Conservation (phyloP, 495 filamentous ascomycete species). For the Penicillium atrosanguineum region DNA sequence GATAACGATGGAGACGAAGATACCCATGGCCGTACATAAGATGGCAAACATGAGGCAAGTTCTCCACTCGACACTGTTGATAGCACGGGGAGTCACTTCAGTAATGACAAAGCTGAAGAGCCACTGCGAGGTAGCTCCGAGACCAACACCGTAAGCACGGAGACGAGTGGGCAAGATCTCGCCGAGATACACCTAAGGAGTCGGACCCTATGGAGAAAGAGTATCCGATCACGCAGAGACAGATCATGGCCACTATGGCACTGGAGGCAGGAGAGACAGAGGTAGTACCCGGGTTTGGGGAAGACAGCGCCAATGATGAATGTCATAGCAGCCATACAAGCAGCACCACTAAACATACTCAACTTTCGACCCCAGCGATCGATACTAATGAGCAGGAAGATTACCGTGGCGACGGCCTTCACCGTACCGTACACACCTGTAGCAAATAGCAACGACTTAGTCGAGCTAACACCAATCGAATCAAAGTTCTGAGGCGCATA, state of each 20-base stretch:
- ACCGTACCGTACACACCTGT: conserved; percentile 53
- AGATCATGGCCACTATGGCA: conserved; percentile 54
- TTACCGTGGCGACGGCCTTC: conserved; percentile 54
- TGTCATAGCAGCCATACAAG: conserved; percentile 66
- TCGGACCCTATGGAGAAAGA: conserved; percentile 42
- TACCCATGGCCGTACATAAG: conserved; percentile 40
- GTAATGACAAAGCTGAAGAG: conserved; percentile 47
- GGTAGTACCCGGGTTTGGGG: conserved; percentile 28
- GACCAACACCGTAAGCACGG: conserved; percentile 66
- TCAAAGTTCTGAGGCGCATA: conserved; percentile 53
- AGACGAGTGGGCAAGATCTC: conserved; percentile 72
- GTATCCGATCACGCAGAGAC: conserved; percentile 50
- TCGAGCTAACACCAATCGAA: conserved; percentile 42
- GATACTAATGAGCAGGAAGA: conserved; percentile 66
- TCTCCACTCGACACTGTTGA: conserved; percentile 49
- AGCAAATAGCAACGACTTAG: conserved; percentile 46
- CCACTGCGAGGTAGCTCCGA: conserved; percentile 58
- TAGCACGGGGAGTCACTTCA: conserved; percentile 34
- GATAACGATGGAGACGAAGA: conserved; percentile 48
- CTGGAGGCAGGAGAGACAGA: conserved; percentile 39
- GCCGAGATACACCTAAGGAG: conserved; percentile 53
- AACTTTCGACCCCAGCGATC: conserved; percentile 67
- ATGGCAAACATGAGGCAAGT: conserved; percentile 57
- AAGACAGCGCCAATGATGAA: conserved; percentile 75
- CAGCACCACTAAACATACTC: conserved; percentile 65